A percentile compares a stretch with the other conserved stretches of the same genome.
Conservation (phyloP, 164 flowering plant genomes). For the Umbellularia californica region DNA sequence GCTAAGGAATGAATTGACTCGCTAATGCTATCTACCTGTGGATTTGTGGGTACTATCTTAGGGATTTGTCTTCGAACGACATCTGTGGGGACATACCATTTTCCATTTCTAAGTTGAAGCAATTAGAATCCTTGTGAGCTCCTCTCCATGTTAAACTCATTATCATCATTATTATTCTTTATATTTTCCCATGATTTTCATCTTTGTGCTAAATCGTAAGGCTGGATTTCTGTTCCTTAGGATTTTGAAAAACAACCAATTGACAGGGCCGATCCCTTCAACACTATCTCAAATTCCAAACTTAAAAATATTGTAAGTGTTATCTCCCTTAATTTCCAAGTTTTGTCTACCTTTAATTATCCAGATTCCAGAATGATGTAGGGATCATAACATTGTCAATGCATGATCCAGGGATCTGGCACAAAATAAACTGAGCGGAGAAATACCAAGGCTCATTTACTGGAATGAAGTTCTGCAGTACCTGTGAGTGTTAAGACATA, state of each 20-base stretch:
- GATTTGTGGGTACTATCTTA: conserved; percentile 12
- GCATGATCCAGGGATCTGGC: conserved; percentile 70
- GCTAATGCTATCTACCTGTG: background rate
- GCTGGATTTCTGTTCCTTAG: conserved; percentile 21
- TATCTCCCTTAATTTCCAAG: background rate
- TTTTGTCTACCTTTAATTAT: too few species aligned
- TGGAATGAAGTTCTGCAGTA: conserved; percentile 94
- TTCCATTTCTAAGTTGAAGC: conserved; percentile 82
- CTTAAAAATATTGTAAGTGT: conserved; percentile 74
- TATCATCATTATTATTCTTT: too few species aligned
- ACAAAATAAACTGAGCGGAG: conserved; percentile 76
- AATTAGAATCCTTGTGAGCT: conserved; percentile 64
- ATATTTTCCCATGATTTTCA: background rate
- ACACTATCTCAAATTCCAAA: conserved; percentile 97
- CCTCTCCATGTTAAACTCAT: background rate
- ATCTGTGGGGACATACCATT: conserved; percentile 79
- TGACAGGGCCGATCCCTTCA: conserved; percentile 93
- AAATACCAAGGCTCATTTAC: conserved; percentile 90
- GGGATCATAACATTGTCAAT: background rate
- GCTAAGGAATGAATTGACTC: conserved; percentile 2
- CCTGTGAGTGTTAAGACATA: conserved; percentile 7
- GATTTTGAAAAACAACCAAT: conserved; percentile 67
- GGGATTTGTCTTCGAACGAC: conserved; percentile 76
- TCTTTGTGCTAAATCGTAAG: background rate
- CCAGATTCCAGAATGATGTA: background rate